Evolutionary conservation across 2,329 filamentous ascomycete genomes (phyloP).

Genomic region (Botrytis elliptica): DNA sequence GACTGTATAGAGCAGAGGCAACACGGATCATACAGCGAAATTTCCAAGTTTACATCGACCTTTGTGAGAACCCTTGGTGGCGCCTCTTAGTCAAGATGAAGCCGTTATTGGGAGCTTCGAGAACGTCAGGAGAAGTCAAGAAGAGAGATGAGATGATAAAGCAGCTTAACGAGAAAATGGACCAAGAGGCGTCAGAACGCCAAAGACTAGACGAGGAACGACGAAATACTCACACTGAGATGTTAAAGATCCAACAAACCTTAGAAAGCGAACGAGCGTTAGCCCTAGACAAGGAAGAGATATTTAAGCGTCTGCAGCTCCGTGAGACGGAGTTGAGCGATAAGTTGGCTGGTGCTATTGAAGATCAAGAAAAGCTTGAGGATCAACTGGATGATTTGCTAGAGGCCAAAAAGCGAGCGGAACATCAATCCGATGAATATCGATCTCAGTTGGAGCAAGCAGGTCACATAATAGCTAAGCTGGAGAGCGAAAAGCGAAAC

Average conservation of each 20-base stretch:
- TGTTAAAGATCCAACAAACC: slow-evolving; percentile 86
- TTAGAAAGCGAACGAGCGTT: slow-evolving; percentile 95
- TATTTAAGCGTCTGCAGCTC: slow-evolving; percentile 91
- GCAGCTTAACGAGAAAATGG: slow-evolving; percentile 80
- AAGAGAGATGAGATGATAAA: slow-evolving; percentile 92
- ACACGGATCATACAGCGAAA: slow-evolving; percentile 94
- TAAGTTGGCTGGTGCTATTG: slow-evolving; percentile 85
- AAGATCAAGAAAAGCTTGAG: slow-evolving; percentile 91
- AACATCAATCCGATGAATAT: slow-evolving; percentile 77
- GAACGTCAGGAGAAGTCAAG: slow-evolving; percentile 91
- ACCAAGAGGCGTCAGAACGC: slow-evolving; percentile 69
- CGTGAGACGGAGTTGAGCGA: slow-evolving; percentile 92
- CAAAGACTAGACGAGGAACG: slow-evolving; percentile 87
- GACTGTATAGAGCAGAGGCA: slow-evolving; percentile 90
- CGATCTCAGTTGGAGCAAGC: slow-evolving; percentile 88
- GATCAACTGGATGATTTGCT: slow-evolving; percentile 89
- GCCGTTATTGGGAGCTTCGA: slow-evolving; percentile 85
- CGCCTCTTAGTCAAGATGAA: slow-evolving; percentile 92
- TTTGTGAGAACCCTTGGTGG: slow-evolving; percentile 97
- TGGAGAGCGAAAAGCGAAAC: slow-evolving; percentile 83
- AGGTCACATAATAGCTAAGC: slow-evolving; percentile 75
- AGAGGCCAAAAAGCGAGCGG: slow-evolving; percentile 82
- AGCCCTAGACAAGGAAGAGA: slow-evolving; percentile 96
- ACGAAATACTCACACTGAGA: slow-evolving; percentile 80
- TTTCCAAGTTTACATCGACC: slow-evolving; percentile 84